Conservation (phyloP, 169 alveolate species). For the Condylostoma magnum region DNA sequence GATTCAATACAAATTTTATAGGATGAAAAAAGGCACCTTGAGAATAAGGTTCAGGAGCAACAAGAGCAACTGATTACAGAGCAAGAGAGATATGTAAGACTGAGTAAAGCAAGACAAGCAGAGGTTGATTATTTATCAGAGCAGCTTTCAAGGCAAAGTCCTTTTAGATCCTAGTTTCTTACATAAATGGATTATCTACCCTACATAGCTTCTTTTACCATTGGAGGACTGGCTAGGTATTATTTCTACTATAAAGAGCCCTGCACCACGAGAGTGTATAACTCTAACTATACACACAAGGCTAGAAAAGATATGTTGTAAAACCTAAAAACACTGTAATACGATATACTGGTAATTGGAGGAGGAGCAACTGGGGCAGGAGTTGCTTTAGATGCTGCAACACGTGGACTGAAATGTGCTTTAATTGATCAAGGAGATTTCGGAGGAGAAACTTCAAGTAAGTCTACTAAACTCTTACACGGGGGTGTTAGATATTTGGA, state of each 20-base stretch:
- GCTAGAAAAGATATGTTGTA: slow-evolving; percentile 62
- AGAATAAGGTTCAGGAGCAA: no score
- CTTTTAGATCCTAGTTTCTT: no score
- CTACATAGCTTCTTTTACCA: not conserved
- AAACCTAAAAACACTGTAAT: slow-evolving; percentile 54
- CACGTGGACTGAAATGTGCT: slow-evolving; percentile 91
- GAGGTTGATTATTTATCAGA: no score
- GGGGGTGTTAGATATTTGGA: slow-evolving; percentile 95
- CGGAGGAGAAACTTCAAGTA: slow-evolving; percentile 92
- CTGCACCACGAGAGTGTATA: not conserved
- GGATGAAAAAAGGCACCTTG: no score
- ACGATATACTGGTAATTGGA: slow-evolving; percentile 87
- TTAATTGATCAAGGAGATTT: slow-evolving; percentile 90
- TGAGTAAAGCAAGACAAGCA: no score
- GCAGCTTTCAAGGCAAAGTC: no score
- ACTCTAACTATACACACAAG: not conserved
- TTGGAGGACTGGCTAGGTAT: not conserved
- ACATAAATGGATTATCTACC: no score
- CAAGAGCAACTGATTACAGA: no score
- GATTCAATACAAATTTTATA: no score
- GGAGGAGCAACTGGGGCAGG: slow-evolving; percentile 88
- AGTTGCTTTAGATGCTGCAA: slow-evolving; percentile 92
- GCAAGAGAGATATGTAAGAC: no score
- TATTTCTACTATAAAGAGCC: not conserved
- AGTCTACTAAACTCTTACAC: slow-evolving; percentile 92